phyloP scores from a whole-genome alignment of 192 early-diverging fungal genomes.

The Backusella mclennaniae region DNA sequence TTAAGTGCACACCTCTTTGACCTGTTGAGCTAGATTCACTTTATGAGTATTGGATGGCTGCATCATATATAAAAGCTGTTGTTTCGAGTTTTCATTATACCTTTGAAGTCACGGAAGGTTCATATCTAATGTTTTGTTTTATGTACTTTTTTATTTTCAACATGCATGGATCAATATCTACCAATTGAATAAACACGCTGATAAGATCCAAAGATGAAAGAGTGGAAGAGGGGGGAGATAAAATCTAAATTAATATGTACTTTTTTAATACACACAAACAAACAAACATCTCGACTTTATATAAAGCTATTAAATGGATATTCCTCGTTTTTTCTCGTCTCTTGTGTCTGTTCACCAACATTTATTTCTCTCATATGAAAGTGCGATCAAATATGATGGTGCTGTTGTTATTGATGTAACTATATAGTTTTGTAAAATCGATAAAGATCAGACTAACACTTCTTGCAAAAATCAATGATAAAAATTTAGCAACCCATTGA shows the following conservation, averaged over 20 bases:
- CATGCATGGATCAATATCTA: background rate
- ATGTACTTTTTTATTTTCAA: background rate
- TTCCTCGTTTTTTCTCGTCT: background rate
- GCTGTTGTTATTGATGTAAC: background rate
- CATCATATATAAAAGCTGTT: no score
- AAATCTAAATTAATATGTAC: background rate
- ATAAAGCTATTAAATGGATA: background rate
- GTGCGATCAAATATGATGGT: background rate
- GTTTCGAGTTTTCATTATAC: no score
- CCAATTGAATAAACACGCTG: conserved; percentile 7
- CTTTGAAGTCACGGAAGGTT: no score
- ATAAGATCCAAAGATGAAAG: background rate
- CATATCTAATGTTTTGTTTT: background rate
- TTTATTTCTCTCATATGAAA: background rate
- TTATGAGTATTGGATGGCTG: background rate
- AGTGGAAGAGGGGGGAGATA: background rate
- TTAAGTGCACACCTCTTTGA: background rate
- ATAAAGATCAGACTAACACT: background rate
- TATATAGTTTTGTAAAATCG: no score
- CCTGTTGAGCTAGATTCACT: background rate
- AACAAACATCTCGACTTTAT: background rate
- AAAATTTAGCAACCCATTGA: background rate
- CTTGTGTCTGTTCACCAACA: background rate
- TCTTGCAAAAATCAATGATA: background rate
- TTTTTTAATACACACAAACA: background rate